These are phyloP conservation scores for Pseudogymnoascus sp. DNA, from an alignment of 2,329 filamentous ascomycete species.

Conservation along the genomic window DNA sequence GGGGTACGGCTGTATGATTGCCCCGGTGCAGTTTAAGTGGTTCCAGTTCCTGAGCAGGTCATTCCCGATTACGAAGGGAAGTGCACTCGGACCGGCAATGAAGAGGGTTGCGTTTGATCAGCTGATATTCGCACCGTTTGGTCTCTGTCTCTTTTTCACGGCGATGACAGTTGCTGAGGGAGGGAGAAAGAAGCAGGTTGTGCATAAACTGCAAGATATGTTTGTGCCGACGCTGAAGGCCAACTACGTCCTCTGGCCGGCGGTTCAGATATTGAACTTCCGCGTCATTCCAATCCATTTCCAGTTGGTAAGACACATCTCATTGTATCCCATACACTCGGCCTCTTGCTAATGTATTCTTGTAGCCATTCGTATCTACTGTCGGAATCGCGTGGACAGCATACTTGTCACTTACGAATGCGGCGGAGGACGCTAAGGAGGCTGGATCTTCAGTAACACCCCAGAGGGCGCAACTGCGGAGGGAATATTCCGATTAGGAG, in stretches of 20 bases:
- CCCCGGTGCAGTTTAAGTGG: slow-evolving; percentile 92
- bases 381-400: slow-evolving; percentile 97
- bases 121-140: slow-evolving; percentile 84
- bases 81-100: slow-evolving; percentile 68
- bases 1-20: slow-evolving; percentile 95
- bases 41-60: slow-evolving; percentile 75
- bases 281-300: slow-evolving; percentile 90
- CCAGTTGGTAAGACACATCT: slow-evolving; percentile 69
- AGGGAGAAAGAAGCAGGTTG: slow-evolving; percentile 72
- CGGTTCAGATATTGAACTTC: slow-evolving; percentile 96
- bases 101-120: slow-evolving; percentile 92
- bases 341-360: slow-evolving; percentile 17
- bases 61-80: slow-evolving; percentile 78
- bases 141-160: slow-evolving; percentile 74
- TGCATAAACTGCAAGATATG: slow-evolving; percentile 84
- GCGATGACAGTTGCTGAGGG: slow-evolving; percentile 96
- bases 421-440: slow-evolving; percentile 51
- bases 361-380: slow-evolving; percentile 87
- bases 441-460: neutral
- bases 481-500: neutral
- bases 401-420: slow-evolving; percentile 88
- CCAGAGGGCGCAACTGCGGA: neutral
- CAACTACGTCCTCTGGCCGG: slow-evolving; percentile 92
- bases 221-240: slow-evolving; percentile 92
- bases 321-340: neutral